Percentiles rank a stretch among this genome's conserved stretches.
phyloP scores from a whole-genome alignment of 163 green algal species.

The Scenedesmus sp. region DNA sequence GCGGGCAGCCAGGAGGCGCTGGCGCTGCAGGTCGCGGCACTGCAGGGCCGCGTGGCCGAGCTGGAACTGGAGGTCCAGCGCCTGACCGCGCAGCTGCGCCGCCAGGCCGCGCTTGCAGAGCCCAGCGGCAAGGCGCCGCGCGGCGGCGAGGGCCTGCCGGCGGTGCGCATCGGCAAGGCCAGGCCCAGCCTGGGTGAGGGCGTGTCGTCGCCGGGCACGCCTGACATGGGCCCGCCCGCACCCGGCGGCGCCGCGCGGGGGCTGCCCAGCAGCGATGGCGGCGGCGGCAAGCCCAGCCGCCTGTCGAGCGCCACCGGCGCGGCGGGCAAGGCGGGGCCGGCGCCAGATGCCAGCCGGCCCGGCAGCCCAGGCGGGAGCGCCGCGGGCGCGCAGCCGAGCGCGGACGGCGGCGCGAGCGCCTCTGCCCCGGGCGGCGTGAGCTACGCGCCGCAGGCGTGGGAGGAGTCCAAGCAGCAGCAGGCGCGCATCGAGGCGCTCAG shows the following conservation, averaged over 20 bases:
- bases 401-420: conserved; percentile 11
- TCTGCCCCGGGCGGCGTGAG: background rate
- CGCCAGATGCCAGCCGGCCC: background rate
- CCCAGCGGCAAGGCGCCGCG: too few species aligned
- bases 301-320: background rate
- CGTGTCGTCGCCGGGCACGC: background rate
- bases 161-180: conserved; percentile 21
- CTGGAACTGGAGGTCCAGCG: too few species aligned
- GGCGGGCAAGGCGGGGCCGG: background rate
- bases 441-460: conserved; percentile 66
- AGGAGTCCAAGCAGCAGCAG: conserved; percentile 77
- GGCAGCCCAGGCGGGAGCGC: background rate
- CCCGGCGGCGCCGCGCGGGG: too few species aligned
- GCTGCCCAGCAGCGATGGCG: conserved; percentile 38
- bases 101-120: too few species aligned
- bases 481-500: conserved; percentile 56
- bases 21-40: conserved; percentile 18
- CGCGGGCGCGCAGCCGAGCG: background rate
- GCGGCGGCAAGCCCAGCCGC: background rate
- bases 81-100: too few species aligned
- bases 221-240: too few species aligned
- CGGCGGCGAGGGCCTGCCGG: too few species aligned
- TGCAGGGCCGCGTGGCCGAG: conserved; percentile 65
- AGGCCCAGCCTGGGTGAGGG: background rate
- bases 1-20: conserved; percentile 32